These are phyloP conservation scores for Pseudogymnoascus sp. DNA, from an alignment of 2,329 filamentous ascomycete genomes.

Conservation along the genomic window DNA sequence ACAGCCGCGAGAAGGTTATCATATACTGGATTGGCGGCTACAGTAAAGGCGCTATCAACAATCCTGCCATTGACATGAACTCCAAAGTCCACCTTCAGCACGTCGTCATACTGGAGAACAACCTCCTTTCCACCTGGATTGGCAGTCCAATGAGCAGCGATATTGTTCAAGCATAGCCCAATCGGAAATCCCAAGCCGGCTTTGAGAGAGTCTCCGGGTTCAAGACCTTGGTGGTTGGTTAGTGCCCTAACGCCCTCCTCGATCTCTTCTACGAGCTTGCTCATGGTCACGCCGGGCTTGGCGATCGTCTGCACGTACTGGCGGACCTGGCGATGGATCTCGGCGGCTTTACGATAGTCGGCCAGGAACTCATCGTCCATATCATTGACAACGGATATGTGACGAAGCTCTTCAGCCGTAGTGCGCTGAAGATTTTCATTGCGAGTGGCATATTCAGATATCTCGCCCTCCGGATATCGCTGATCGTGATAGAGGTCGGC, in stretches of 20 bases:
- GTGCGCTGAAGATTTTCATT: conserved; percentile 69
- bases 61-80: conserved; percentile 75
- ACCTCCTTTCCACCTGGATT: conserved; percentile 58
- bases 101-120: conserved; percentile 61
- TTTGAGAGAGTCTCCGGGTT: conserved; percentile 41
- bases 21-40: conserved; percentile 67
- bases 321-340: conserved; percentile 47
- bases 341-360: conserved; percentile 48
- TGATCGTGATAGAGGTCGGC: conserved; percentile 63
- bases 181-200: conserved; percentile 49
- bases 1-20: conserved; percentile 68
- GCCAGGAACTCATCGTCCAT: conserved; percentile 35
- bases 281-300: conserved; percentile 42
- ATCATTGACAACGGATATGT: conserved; percentile 68
- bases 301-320: conserved; percentile 39
- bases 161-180: conserved; percentile 44
- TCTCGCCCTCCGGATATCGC: conserved; percentile 66
- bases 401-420: conserved; percentile 72
- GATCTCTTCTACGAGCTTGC: conserved; percentile 43
- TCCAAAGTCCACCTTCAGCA: conserved; percentile 77
- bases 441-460: conserved; percentile 54
- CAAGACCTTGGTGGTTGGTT: conserved; percentile 42
- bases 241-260: conserved; percentile 46
- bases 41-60: conserved; percentile 73
- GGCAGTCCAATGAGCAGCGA: conserved; percentile 48